Base-by-base conservation (phyloP, 2,329 filamentous ascomycete species). In the Colletotrichum abscissum region DNA sequence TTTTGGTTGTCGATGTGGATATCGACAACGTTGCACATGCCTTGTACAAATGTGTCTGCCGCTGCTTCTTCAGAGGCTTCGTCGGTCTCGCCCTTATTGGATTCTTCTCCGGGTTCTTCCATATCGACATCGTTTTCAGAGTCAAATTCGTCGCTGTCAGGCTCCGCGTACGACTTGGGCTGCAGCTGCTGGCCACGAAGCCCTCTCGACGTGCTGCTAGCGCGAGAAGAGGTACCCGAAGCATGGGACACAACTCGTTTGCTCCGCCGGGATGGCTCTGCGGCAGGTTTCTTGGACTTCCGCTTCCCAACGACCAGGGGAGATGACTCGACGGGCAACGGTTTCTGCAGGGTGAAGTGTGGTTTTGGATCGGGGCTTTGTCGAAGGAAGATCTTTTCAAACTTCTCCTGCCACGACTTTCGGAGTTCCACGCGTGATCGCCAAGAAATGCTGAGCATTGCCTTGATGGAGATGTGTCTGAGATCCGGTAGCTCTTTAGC, bases 381-480 rank as follows among this genome's bases (percentile, higher is more conserved):
- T 19, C 90, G 86, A 62, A 91, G 86, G 77, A 94, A 95, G 3
- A 95, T 88, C 14, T 85, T 87, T 68, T 91, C 88, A 64, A 98
- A 85, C 75, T 88, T 91, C n/a, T 89, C 86, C 63, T 91, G 91
- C 94, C 95, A 97, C 75, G 90, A 89, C 76, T 93, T 91, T 52
- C 95, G 90, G 78, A 98, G 92, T n/a, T 88, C 88, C 22, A 93
- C 93, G 55, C 96, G 91, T 79, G 95, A 91, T 74, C 95, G 92
- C 94, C 95, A 98, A 12, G 93, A 92, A 58, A 91, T 89, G 78
- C 95, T 91, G 60, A 98, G 86, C 81, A 95, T 96, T 1, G 93
- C 92, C 78, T 92, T 94, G 76, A 98, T 89, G 1, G 89, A 87
- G 12, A 98, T 84, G 56, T 88, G 86, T 9, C 95, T 92, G 28